Conservation (phyloP, 2,329 filamentous ascomycete species). For the Xylaria hypoxylon region DNA sequence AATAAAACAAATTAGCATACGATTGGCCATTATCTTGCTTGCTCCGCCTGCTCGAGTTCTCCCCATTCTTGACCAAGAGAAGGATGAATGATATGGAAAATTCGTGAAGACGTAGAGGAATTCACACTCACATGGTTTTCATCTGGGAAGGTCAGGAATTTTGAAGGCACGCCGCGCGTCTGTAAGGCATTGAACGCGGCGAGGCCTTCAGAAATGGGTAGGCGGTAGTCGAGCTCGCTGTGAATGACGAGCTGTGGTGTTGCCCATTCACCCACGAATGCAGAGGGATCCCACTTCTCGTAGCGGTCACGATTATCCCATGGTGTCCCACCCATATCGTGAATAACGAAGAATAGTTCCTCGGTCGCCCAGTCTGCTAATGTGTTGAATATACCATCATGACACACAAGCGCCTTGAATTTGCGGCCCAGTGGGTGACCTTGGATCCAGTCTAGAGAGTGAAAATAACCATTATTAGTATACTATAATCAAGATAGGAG, state of each 20-base stretch:
- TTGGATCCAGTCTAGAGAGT: slow-evolving; percentile 80
- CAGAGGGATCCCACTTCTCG: slow-evolving; percentile 76
- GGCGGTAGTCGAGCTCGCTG: slow-evolving; percentile 87
- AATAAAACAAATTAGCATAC: slow-evolving; percentile 23
- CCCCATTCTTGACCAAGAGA: not conserved
- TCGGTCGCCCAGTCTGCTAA: slow-evolving; percentile 73
- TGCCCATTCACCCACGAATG: slow-evolving; percentile 75
- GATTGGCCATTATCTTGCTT: not conserved
- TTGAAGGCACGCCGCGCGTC: slow-evolving; percentile 77
- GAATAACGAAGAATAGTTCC: slow-evolving; percentile 77
- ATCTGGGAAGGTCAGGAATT: slow-evolving; percentile 83
- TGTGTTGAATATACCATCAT: slow-evolving; percentile 86
- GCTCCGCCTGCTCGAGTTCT: not conserved
- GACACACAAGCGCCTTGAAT: slow-evolving; percentile 89
- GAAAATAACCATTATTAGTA: slow-evolving; percentile 14
- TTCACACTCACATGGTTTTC: slow-evolving; percentile 67
- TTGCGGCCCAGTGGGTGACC: slow-evolving; percentile 83
- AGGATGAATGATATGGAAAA: not conserved
- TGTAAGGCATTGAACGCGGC: slow-evolving; percentile 89
- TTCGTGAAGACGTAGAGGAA: not conserved
- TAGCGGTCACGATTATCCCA: slow-evolving; percentile 73
- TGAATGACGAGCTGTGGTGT: slow-evolving; percentile 92
- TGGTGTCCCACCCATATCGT: slow-evolving; percentile 72
- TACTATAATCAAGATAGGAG: not conserved
- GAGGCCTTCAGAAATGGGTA: slow-evolving; percentile 86